Evolutionary conservation across 495 filamentous ascomycete genomes (phyloP).

Genomic region (Aspergillus nidulans): DNA sequence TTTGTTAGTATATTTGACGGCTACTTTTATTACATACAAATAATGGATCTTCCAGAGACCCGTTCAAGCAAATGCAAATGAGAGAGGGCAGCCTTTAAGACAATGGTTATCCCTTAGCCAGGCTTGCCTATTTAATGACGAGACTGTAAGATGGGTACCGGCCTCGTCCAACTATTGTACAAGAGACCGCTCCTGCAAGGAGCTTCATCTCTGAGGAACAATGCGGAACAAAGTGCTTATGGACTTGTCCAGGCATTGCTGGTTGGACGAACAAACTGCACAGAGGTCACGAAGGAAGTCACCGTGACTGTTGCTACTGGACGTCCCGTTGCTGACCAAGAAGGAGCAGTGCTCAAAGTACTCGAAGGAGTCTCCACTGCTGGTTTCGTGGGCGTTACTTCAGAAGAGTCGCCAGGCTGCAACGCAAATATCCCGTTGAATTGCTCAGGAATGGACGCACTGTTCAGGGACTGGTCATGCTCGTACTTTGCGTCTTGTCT

Average conservation of each 20-base stretch:
- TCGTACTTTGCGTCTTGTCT: constrained; percentile 19
- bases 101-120: background rate
- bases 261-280: constrained; percentile 15
- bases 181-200: constrained; percentile 1
- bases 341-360: background rate
- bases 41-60: background rate
- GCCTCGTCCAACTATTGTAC: background rate
- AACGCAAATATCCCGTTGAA: constrained; percentile 24
- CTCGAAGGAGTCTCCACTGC: background rate
- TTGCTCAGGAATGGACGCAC: constrained; percentile 34
- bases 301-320: constrained; percentile 6
- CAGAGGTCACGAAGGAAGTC: constrained; percentile 22
- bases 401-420: background rate
- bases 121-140: constrained; percentile 5
- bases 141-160: background rate
- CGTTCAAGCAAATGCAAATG: background rate
- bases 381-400: background rate
- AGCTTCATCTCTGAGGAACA: background rate
- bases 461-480: constrained; percentile 33
- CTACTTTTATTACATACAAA: background rate
- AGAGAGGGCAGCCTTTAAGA: background rate
- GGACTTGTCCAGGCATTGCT: background rate
- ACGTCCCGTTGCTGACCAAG: background rate
- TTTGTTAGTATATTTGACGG: background rate
- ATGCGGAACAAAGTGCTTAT: background rate